A percentile compares a stretch with the other conserved stretches of the same genome.
phyloP scores from a whole-genome alignment of 768 basidiomycete species.

The Calocera viscosa region DNA sequence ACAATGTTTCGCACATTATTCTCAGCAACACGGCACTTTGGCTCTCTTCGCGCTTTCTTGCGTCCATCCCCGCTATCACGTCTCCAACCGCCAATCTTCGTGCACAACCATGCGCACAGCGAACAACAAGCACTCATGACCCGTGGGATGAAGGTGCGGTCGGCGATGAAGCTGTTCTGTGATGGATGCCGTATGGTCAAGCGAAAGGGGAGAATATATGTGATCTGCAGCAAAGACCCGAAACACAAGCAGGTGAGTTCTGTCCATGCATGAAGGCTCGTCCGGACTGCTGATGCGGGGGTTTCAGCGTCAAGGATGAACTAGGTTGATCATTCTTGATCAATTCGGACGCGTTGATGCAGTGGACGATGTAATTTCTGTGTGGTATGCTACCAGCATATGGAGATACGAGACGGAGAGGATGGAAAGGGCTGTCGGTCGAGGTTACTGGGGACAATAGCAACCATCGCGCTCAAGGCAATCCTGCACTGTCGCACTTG shows the following conservation, averaged over 20 bases:
- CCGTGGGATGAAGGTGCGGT: conserved; percentile 87
- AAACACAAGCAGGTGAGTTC: conserved; percentile 86
- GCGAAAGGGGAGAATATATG: conserved; percentile 82
- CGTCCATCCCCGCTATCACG: neutral
- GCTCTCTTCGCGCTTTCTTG: neutral
- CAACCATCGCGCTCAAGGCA: neutral
- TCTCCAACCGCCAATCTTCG: conserved; percentile 1
- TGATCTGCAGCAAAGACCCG: conserved; percentile 85
- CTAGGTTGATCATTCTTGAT: neutral
- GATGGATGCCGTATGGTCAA: conserved; percentile 82
- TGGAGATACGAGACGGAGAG: too few relatives aligned
- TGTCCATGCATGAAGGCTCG: neutral
- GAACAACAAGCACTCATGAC: conserved; percentile 4
- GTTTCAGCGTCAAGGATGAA: neutral
- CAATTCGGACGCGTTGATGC: neutral
- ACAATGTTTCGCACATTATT: conserved; percentile 3
- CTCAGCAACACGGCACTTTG: conserved; percentile 1
- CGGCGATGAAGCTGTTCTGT: conserved; percentile 88
- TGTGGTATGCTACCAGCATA: too few relatives aligned
- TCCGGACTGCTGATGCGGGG: neutral
- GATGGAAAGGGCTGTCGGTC: too few relatives aligned
- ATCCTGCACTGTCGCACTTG: neutral
- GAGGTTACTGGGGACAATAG: too few relatives aligned
- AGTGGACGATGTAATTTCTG: too few relatives aligned
- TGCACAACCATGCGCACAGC: neutral